Evolutionary conservation across 345 rosid species (phyloP).

Genomic region (Raphanus raphanistrum): DNA sequence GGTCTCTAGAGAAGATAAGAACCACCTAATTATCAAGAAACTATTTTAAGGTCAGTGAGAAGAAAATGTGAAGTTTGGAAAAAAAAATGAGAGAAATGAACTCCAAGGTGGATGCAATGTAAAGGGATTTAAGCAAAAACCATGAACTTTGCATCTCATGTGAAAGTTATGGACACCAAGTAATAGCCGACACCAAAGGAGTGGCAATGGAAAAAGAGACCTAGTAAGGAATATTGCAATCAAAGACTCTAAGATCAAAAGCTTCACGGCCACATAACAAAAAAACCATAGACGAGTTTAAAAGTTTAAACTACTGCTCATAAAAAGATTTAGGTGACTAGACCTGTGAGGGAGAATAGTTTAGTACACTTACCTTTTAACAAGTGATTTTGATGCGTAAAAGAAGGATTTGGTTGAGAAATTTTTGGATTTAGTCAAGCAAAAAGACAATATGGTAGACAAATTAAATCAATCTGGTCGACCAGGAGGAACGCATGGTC

Average conservation of each 20-base stretch:
- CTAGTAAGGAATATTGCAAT: not conserved
- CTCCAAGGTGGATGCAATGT: not conserved
- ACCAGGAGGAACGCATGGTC: not conserved
- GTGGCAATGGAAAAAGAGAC: not conserved
- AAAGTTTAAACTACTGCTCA: not conserved
- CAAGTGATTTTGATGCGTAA: not conserved
- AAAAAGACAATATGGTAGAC: not conserved
- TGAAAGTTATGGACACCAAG: constrained; percentile 1
- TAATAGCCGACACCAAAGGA: not conserved
- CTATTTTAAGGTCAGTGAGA: not conserved
- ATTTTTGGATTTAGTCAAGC: not conserved
- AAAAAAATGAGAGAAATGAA: not conserved
- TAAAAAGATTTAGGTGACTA: not conserved
- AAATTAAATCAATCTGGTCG: not conserved
- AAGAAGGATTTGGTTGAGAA: not conserved
- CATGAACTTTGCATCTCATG: not conserved
- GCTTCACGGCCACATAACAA: not conserved
- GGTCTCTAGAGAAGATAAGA: not conserved
- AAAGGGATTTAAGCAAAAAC: not conserved
- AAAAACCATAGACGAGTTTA: not conserved
- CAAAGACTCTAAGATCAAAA: not conserved
- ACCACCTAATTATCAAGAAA: not conserved
- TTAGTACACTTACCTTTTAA: not conserved
- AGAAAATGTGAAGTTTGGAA: not conserved
- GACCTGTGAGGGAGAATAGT: not conserved